phyloP scores from a whole-genome alignment of 768 basidiomycete genomes.

The Lactarius vividus region DNA sequence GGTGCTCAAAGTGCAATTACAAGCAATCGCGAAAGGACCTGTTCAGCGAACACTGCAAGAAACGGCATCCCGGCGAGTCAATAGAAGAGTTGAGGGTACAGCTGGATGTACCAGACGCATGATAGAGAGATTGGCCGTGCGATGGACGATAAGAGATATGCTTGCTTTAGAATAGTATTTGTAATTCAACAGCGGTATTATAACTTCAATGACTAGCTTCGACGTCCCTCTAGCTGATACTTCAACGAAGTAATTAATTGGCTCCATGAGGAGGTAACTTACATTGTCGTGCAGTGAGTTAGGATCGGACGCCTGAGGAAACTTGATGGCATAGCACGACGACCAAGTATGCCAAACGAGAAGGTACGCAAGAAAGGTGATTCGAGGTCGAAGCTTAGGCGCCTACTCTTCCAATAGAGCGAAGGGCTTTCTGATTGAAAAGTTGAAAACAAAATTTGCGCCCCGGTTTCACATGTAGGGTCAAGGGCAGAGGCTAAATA shows the following conservation, averaged over 20 bases:
- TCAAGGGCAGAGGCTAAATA: not conserved
- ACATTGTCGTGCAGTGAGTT: not conserved
- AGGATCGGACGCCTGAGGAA: not conserved
- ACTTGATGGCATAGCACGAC: not conserved
- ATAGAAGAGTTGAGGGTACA: slow-evolving; percentile 9
- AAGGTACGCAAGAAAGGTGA: not conserved
- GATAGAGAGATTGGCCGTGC: not conserved
- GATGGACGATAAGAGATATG: not conserved
- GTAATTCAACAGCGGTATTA: not conserved
- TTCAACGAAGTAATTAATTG: not conserved
- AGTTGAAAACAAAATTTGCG: not conserved
- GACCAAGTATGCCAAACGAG: not conserved
- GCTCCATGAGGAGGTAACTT: not conserved
- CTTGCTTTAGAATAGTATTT: not conserved
- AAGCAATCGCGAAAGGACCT: slow-evolving; percentile 24
- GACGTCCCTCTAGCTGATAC: not conserved
- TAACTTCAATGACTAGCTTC: not conserved
- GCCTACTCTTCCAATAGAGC: not conserved
- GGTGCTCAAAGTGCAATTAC: slow-evolving; percentile 18
- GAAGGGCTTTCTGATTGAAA: slow-evolving; percentile 18
- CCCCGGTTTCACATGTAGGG: slow-evolving; percentile 13
- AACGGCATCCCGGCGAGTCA: slow-evolving; percentile 11
- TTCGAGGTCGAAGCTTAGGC: not conserved
- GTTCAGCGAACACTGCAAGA: slow-evolving; percentile 24
- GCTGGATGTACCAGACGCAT: not conserved